phyloP scores from a whole-genome alignment of 352 stramenopile species.

The Salisapilia sapeloensis region DNA sequence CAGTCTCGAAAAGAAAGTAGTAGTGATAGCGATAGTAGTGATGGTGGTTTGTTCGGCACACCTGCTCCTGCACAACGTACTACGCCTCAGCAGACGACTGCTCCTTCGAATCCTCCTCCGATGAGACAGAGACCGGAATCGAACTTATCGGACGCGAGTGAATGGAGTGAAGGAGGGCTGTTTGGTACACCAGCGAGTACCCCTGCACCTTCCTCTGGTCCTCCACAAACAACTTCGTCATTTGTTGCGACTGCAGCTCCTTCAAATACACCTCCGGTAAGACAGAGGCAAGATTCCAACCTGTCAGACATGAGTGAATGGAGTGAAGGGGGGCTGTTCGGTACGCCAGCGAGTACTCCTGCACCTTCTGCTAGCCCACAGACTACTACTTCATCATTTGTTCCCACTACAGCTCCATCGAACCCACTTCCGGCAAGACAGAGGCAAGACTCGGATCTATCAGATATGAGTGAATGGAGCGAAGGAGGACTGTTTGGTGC shows the following conservation, averaged over 20 bases:
- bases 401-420: slow-evolving; percentile 1
- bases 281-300: slow-evolving; percentile 10
- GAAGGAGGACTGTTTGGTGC: slow-evolving; percentile 34
- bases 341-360: slow-evolving; percentile 9
- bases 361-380: slow-evolving; percentile 1
- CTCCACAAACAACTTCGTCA: slow-evolving; percentile 1
- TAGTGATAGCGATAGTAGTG: slow-evolving; percentile 16
- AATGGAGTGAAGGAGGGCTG: slow-evolving; percentile 32
- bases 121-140: slow-evolving; percentile 10
- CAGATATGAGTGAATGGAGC: slow-evolving; percentile 46
- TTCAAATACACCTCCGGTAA: slow-evolving; percentile 2
- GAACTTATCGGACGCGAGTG: slow-evolving; percentile 28
- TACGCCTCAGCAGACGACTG: slow-evolving; percentile 1
- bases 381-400: slow-evolving; percentile 2
- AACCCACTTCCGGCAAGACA: slow-evolving; percentile 4
- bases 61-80: slow-evolving; percentile 8
- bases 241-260: slow-evolving; percentile 2
- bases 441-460: slow-evolving; percentile 9
- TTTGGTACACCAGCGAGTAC: slow-evolving; percentile 23
- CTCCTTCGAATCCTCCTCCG: slow-evolving; percentile 2
- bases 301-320: slow-evolving; percentile 38
- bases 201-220: slow-evolving; percentile 1
- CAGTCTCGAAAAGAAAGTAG: slow-evolving; percentile 8
- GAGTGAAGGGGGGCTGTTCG: slow-evolving; percentile 39
- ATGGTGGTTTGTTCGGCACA: slow-evolving; percentile 21